A percentile compares a stretch with the other conserved stretches of the same genome.
These are phyloP conservation scores for Penicillium chermesinum DNA, from an alignment of 495 filamentous ascomycete genomes.

Conservation along the genomic window DNA sequence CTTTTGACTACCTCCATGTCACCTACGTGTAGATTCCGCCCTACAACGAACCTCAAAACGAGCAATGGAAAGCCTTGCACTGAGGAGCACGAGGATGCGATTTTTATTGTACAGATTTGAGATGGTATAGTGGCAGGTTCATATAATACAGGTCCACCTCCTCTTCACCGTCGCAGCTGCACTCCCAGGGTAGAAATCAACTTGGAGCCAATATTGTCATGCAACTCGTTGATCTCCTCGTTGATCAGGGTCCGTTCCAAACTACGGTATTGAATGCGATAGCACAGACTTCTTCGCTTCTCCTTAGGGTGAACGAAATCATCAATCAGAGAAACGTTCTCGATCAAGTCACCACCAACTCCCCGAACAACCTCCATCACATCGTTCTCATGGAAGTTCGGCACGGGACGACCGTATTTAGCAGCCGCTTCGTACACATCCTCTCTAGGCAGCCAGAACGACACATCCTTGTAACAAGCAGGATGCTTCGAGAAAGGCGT, in stretches of 20 bases:
- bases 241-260: conserved; percentile 85
- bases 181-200: conserved; percentile 69
- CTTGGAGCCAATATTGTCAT: conserved; percentile 56
- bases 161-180: conserved; percentile 60
- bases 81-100: conserved; percentile 1
- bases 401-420: conserved; percentile 47
- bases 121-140: conserved; percentile 4
- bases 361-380: conserved; percentile 89
- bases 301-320: conserved; percentile 88
- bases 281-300: conserved; percentile 76
- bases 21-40: too few species aligned
- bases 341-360: conserved; percentile 73
- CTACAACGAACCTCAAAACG: too few species aligned
- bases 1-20: too few species aligned
- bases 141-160: conserved; percentile 12
- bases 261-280: conserved; percentile 86
- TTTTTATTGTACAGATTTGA: conserved; percentile 18
- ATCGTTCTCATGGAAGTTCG: conserved; percentile 86
- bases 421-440: conserved; percentile 34
- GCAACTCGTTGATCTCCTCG: conserved; percentile 68
- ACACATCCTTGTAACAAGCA: conserved; percentile 80
- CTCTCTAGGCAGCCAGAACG: conserved; percentile 77
- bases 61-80: too few species aligned
- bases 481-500: conserved; percentile 86
- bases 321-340: conserved; percentile 79